Conservation (phyloP, 768 basidiomycete species). For the Agaricus subrufescens region DNA sequence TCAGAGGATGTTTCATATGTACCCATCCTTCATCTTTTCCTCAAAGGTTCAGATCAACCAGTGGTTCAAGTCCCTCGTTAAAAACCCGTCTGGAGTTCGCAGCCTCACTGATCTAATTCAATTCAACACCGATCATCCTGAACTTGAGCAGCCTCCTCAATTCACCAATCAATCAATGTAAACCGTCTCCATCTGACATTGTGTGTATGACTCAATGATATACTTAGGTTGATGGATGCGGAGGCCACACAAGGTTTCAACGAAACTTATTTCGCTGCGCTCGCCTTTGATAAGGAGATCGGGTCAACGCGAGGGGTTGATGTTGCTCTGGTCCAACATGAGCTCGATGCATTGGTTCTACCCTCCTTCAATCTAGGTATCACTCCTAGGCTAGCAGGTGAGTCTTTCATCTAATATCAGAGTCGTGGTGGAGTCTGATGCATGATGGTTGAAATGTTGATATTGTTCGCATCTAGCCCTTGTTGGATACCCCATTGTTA, state of each 20-base stretch:
- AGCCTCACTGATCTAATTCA: slow-evolving; percentile 52
- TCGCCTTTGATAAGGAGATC: slow-evolving; percentile 40
- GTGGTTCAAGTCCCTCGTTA: slow-evolving; percentile 40
- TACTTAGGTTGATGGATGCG: slow-evolving; percentile 28
- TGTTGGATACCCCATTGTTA: slow-evolving; percentile 63
- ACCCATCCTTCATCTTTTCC: not conserved
- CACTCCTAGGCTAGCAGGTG: slow-evolving; percentile 28
- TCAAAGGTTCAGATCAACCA: slow-evolving; percentile 46
- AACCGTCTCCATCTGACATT: slow-evolving; percentile 4
- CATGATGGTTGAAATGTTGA: slow-evolving; percentile 4
- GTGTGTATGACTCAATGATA: not conserved
- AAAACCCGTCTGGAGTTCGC: slow-evolving; percentile 53
- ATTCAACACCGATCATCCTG: slow-evolving; percentile 51
- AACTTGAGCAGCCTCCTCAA: slow-evolving; percentile 39
- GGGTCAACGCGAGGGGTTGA: slow-evolving; percentile 52
- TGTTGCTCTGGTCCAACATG: slow-evolving; percentile 37
- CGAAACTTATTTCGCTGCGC: slow-evolving; percentile 38
- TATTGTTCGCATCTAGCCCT: slow-evolving; percentile 34
- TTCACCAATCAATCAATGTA: slow-evolving; percentile 33
- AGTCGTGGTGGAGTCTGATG: not conserved
- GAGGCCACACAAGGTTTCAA: slow-evolving; percentile 39
- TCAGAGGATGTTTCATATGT: not conserved
- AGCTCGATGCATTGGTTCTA: slow-evolving; percentile 49
- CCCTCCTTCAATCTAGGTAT: slow-evolving; percentile 38
- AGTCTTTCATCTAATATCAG: not conserved